phyloP scores from a whole-genome alignment of 768 basidiomycete genomes.

The Tephrocybe sp. region DNA sequence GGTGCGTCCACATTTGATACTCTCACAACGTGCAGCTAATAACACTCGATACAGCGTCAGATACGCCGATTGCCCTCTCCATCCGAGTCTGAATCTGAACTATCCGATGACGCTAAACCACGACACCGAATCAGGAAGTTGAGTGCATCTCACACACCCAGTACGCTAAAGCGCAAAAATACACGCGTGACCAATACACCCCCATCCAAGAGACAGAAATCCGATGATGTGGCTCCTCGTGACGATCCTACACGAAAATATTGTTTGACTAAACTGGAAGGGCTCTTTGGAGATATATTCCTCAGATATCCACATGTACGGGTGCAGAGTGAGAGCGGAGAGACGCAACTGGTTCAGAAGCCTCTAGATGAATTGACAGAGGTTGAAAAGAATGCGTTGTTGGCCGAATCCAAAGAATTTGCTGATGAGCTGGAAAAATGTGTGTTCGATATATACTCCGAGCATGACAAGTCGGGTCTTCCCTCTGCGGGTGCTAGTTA shows the following conservation, averaged over 20 bases:
- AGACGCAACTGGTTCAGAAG: slow-evolving; percentile 34
- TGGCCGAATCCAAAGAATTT: slow-evolving; percentile 59
- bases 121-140: slow-evolving; percentile 27
- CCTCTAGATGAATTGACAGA: slow-evolving; percentile 53
- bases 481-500: slow-evolving; percentile 71
- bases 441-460: slow-evolving; percentile 72
- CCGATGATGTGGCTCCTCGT: slow-evolving; percentile 32
- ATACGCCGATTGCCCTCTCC: slow-evolving; percentile 36
- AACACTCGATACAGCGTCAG: slow-evolving; percentile 34
- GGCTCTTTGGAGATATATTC: slow-evolving; percentile 70
- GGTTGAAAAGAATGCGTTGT: slow-evolving; percentile 54
- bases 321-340: slow-evolving; percentile 26
- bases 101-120: slow-evolving; percentile 22
- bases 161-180: slow-evolving; percentile 55
- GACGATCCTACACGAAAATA: slow-evolving; percentile 81
- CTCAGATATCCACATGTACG: slow-evolving; percentile 61
- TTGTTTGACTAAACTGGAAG: slow-evolving; percentile 73
- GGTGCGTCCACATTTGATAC: slow-evolving; percentile 37
- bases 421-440: slow-evolving; percentile 72
- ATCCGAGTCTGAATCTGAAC: slow-evolving; percentile 46
- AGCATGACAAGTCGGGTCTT: slow-evolving; percentile 69
- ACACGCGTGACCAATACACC: slow-evolving; percentile 35
- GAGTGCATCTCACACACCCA: slow-evolving; percentile 29
- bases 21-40: slow-evolving; percentile 11
- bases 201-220: slow-evolving; percentile 47